Base-by-base conservation (phyloP, 768 basidiomycete genomes). In the Dentipellis sp. region DNA sequence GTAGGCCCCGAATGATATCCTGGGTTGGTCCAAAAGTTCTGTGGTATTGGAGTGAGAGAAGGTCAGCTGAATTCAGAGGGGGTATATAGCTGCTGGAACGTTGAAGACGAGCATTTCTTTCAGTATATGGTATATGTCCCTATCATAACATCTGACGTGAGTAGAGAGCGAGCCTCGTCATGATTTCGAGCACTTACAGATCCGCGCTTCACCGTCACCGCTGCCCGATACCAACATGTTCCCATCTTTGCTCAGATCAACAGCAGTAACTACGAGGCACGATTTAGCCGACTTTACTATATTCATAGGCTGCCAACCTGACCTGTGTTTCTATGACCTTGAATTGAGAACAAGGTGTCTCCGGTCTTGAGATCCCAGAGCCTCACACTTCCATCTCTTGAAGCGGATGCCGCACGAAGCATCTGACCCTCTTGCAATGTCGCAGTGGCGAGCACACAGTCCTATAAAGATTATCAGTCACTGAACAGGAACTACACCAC, bases 181-280 rank as follows among this genome's bases (percentile, higher is more conserved):
- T 29, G 6, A 3, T 29, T 29, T 29, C 11, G 34, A 21, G 21
- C 17, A 45, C 52, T 23, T 14, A 74, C 71, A 73, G 58, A 72
- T 72, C 58, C 73, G 66, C 53, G 71, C 69, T 60, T 67, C 60
- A 50, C 62, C 62, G 61, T 72, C 71, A 22, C 71, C 71, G 23
- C 71, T 72, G 57, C 71, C 71, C 1, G 72, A 73, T 53, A 67
- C 73, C 16, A 72, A 59, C 35, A 62, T 40, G 16, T 55, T 58
- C 5, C 71, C 72, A 52, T 67, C 62, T 21, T 56, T 61, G 56
- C 68, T 66, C 52, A 72, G 64, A 65, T 71, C 73, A n/a, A 72
- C 70, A 36, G 72, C 68, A 10, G 71, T 74, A 19, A 74, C 71
- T 72, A 12, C 10, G 29, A 34, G 10, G 23, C 52, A 29, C 10